These are phyloP conservation scores for Cyberlindnera saturnus DNA, from an alignment of 805 yeast genomes.

Conservation along the genomic window DNA sequence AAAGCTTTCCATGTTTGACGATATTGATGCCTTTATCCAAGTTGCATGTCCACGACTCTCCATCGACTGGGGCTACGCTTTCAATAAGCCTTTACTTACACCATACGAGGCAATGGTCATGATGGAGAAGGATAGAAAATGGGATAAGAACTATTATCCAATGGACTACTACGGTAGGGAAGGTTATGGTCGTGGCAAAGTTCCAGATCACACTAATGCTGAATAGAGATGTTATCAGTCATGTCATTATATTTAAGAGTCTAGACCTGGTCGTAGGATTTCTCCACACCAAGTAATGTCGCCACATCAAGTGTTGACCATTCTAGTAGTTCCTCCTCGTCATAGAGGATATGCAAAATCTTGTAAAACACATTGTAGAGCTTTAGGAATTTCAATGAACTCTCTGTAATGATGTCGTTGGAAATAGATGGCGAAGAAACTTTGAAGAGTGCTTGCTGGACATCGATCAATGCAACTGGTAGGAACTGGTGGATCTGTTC, in stretches of 20 bases:
- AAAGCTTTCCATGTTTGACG: slow-evolving; percentile 86
- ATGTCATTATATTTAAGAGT: neutral
- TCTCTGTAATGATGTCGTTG: slow-evolving; percentile 44
- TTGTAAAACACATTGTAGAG: slow-evolving; percentile 32
- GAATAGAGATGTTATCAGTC: neutral
- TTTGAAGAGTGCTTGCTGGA: slow-evolving; percentile 51
- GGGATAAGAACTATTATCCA: slow-evolving; percentile 68
- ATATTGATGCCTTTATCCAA: slow-evolving; percentile 91
- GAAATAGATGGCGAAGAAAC: slow-evolving; percentile 59
- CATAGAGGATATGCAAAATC: slow-evolving; percentile 29
- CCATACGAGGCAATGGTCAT: slow-evolving; percentile 96
- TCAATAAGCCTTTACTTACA: slow-evolving; percentile 82
- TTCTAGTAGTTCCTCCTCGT: slow-evolving; percentile 31
- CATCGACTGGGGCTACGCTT: slow-evolving; percentile 99
- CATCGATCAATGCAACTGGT: slow-evolving; percentile 56
- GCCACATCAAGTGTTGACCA: slow-evolving; percentile 60
- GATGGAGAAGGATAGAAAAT: slow-evolving; percentile 63
- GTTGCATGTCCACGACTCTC: slow-evolving; percentile 96
- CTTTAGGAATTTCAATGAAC: slow-evolving; percentile 42
- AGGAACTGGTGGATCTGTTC: slow-evolving; percentile 42
- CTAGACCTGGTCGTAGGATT: slow-evolving; percentile 13
- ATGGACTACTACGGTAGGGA: slow-evolving; percentile 92
- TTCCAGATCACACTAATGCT: slow-evolving; percentile 40
- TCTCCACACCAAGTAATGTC: slow-evolving; percentile 66
- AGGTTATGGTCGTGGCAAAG: slow-evolving; percentile 86